Evolutionary conservation across 208 protist genomes (phyloP).

Genomic region (Histomonas meleagridis): DNA sequence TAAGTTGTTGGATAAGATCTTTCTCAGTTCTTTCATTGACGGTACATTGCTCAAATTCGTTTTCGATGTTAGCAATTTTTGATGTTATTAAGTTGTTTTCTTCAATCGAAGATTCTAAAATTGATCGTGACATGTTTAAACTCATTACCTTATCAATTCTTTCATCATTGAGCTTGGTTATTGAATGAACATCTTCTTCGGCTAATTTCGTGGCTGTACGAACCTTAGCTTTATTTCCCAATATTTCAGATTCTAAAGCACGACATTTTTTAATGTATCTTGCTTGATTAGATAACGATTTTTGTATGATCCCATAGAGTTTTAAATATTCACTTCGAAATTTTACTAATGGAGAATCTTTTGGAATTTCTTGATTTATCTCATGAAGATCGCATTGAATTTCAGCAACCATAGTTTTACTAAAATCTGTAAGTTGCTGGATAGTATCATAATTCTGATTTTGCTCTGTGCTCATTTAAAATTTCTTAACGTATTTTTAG

Average conservation of each 20-base stretch:
- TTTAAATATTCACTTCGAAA: slow-evolving; percentile 6
- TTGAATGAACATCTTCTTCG: background rate
- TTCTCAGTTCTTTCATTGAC: background rate
- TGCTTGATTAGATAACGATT: slow-evolving; percentile 26
- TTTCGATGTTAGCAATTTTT: background rate
- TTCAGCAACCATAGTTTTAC: background rate
- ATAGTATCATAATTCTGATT: too few relatives aligned
- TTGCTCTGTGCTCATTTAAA: too few relatives aligned
- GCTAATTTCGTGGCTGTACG: slow-evolving; percentile 1
- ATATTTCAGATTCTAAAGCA: slow-evolving; percentile 25
- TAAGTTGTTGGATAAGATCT: background rate
- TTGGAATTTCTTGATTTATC: slow-evolving; percentile 29
- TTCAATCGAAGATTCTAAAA: background rate
- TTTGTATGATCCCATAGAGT: slow-evolving; percentile 4
- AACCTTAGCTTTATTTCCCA: slow-evolving; percentile 20
- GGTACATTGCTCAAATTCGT: background rate
- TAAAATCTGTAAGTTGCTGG: slow-evolving; percentile 1
- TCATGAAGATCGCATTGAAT: slow-evolving; percentile 23
- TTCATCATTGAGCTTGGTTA: slow-evolving; percentile 16
- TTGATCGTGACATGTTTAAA: background rate
- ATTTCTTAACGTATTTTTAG: too few relatives aligned
- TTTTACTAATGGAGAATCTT: background rate
- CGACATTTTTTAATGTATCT: slow-evolving; percentile 18
- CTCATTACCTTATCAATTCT: background rate
- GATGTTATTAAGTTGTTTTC: background rate